Base-by-base conservation (phyloP, 2,329 filamentous ascomycete species). In the Cordyceps pruinosa region DNA sequence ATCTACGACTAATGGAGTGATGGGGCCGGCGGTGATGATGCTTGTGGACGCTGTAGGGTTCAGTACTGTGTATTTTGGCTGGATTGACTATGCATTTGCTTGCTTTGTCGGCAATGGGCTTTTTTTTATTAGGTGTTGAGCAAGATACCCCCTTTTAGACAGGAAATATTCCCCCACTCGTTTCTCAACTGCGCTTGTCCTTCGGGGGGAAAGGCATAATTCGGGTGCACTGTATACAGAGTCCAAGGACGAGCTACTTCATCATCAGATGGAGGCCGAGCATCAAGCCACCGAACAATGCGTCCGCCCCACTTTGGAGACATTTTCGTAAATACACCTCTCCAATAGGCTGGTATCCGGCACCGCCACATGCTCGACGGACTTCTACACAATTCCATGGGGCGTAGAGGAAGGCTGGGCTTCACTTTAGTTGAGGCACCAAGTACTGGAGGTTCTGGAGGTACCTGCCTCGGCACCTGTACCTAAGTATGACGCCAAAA, bases 371-470 rank as follows among this genome's bases (percentile, higher is more conserved):
- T 60, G 63, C 65, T 73, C 72, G 68, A 73, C 66, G 54, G 69
- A 69, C 70, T 74, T 74, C 72, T 65, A 73, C 69, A 66, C 65
- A 67, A 59, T 74, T 74, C 72, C 71, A 73, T 74, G 72, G 71
- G 71, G 70, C 70, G 70, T 68, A 69, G 59, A 63, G 62, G 62
- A 23, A 9, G 13, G 21, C 10, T 5, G 15, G 37, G 37, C 37
- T 7, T 12, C 8, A 9, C 37, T 21, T n/a, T 19, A 12, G 12
- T 39, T n/a, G 15, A 15, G 12, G 13, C 15, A 5, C 34, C 34
- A n/a, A 17, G 13, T 37, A 10, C 10, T 13, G 32, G 32, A n/a
- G n/a, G n/a, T n/a, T n/a, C n/a, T n/a, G n/a, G n/a, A n/a, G n/a
- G n/a, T n/a, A n/a, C n/a, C n/a, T n/a, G n/a, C n/a, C n/a, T n/a